Evolutionary conservation across 768 basidiomycete species (phyloP).

Genomic region (Crucibulum laeve): DNA sequence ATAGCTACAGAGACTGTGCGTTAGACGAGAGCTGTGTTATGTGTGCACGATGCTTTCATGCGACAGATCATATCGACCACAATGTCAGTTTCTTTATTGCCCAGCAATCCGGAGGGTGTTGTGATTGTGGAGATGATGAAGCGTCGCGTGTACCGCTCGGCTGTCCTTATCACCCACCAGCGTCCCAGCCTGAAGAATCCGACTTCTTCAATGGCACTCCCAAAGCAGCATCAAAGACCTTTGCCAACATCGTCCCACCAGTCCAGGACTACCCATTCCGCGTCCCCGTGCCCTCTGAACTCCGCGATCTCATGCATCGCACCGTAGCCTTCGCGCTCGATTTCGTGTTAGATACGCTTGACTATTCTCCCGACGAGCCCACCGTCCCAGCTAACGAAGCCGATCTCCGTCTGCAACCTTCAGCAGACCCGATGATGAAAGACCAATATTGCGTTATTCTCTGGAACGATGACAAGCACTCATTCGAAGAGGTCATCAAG

Average conservation of each 20-base stretch:
- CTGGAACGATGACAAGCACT: constrained; percentile 98
- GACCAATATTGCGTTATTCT: constrained; percentile 80
- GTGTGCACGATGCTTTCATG: constrained; percentile 86
- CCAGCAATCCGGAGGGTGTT: constrained; percentile 89
- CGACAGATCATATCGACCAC: constrained; percentile 82
- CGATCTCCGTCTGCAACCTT: constrained; percentile 68
- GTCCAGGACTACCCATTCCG: constrained; percentile 59
- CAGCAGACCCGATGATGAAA: constrained; percentile 74
- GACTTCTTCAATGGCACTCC: constrained; percentile 20
- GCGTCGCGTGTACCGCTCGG: constrained; percentile 71
- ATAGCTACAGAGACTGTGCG: constrained; percentile 72
- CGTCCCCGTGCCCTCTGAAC: constrained; percentile 53
- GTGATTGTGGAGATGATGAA: constrained; percentile 91
- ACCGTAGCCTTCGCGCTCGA: constrained; percentile 78
- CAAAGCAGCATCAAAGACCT: constrained; percentile 22
- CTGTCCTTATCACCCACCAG: constrained; percentile 75
- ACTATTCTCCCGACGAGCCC: constrained; percentile 78
- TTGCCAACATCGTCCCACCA: constrained; percentile 52
- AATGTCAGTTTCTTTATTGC: constrained; percentile 93
- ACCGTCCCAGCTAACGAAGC: constrained; percentile 61
- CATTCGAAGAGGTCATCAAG: constrained; percentile 80
- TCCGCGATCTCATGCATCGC: constrained; percentile 69
- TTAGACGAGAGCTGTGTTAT: constrained; percentile 87
- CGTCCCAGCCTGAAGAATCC: constrained; percentile 14
- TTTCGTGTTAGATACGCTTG: constrained; percentile 79